A percentile compares a stretch with the other conserved stretches of the same genome.
These are phyloP conservation scores for Phylloporus rhodoxanthus DNA, from an alignment of 768 basidiomycete species.

Conservation along the genomic window DNA sequence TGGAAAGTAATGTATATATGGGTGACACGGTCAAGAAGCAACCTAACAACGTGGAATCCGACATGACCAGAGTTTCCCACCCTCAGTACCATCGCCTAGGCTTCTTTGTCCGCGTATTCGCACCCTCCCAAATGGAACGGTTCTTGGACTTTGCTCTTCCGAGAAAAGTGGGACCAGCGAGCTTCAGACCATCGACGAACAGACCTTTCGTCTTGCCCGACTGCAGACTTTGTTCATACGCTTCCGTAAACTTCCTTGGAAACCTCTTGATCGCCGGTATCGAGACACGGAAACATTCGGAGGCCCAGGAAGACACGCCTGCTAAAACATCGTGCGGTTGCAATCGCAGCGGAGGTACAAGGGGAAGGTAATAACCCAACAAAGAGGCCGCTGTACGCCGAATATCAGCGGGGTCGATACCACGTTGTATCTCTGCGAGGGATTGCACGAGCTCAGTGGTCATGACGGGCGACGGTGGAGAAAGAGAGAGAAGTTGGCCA, in stretches of 20 bases:
- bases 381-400: constrained; percentile 58
- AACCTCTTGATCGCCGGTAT: constrained; percentile 15
- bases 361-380: constrained; percentile 66
- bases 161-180: constrained; percentile 13
- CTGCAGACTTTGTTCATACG: constrained; percentile 13
- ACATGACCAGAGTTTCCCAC: neutral
- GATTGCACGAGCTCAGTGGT: constrained; percentile 23
- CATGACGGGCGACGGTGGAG: constrained; percentile 8
- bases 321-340: constrained; percentile 41
- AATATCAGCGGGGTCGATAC: constrained; percentile 46
- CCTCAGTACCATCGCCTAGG: constrained; percentile 17
- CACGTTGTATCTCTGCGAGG: constrained; percentile 29
- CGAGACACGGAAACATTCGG: constrained; percentile 18
- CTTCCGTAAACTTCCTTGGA: constrained; percentile 20
- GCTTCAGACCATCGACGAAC: constrained; percentile 17
- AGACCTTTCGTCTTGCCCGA: constrained; percentile 16
- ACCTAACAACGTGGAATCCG: too few species aligned
- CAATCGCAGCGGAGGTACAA: constrained; percentile 43
- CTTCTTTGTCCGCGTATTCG: constrained; percentile 7
- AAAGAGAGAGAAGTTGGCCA: constrained; percentile 8
- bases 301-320: constrained; percentile 58
- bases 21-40: neutral
- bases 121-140: constrained; percentile 24
- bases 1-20: neutral
- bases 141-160: constrained; percentile 21